Evolutionary conservation across 1,139 yeast species (phyloP), one percentile per base, ranked within the genome.

Genomic region (Yamadazyma atmosphaerica): DNA sequence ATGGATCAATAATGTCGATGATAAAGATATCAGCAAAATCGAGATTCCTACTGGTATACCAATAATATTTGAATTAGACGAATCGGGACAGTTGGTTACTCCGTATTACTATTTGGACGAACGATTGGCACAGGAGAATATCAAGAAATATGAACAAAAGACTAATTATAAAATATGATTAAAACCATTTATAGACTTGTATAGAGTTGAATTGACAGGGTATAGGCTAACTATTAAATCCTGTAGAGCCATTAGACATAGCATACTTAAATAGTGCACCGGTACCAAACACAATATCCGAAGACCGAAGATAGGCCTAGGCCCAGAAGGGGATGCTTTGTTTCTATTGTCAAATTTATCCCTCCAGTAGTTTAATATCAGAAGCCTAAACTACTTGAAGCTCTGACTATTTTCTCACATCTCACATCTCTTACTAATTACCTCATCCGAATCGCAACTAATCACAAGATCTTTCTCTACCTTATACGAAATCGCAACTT

Each of bases 11-110:
- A 61, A 65, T 3, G 74, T 84, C 3, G 68, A 77, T 33, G 86
- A 83, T 51, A 71, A 72, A n/a, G 82, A 77, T 39, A 84, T 85
- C 36, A 75, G 81, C 42, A 68, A 74, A 35, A 73, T 85, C 36
- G 83, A 85, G 55, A 83, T 84, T 9, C 92, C 95, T 2, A 85
- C 86, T 33, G 92, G 89, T 0, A 79, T 85, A 9, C 94, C 94
- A 4, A 63, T 85, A 41, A 77, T 81, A 27, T 65, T 80, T 43
- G 83, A 80, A 45, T 52, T 80, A 27, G 54, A 75, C 46, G 72
- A 72, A 31, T 54, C 66, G 11, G 68, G 79, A 25, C 58, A 63
- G 27, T 67, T 77, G 33, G 54, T 66, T 1, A 63, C 63, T 23
- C 70, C 72, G 33, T 77, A 75, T 52, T 73, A 68, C 45, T 85